Conservation (phyloP, 1,284 basidiomycete genomes). For the Albatrellus sp. region DNA sequence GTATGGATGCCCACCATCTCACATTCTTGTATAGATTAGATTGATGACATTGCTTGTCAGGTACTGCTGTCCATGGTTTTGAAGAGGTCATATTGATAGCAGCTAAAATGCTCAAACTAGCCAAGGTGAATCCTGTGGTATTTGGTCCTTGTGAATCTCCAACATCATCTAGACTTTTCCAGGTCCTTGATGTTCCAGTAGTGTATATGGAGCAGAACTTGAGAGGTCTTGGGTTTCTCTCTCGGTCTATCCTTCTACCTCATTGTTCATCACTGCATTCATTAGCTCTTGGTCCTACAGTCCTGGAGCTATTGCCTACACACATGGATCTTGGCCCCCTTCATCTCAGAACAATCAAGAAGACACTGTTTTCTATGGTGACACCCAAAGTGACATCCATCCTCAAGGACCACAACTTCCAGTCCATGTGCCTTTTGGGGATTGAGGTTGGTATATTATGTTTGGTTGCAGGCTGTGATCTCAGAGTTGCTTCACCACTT, state of each 20-base stretch:
- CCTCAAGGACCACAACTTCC: conserved; percentile 37
- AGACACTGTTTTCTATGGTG: conserved; percentile 78
- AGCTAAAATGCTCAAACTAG: conserved; percentile 68
- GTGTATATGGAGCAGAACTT: conserved; percentile 79
- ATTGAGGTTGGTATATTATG: conserved; percentile 51
- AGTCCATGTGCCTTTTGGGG: conserved; percentile 68
- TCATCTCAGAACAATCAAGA: conserved; percentile 50
- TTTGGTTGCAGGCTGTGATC: background rate
- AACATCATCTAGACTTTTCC: background rate
- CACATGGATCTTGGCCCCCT: conserved; percentile 37
- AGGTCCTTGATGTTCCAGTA: conserved; percentile 61
- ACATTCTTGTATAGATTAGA: background rate
- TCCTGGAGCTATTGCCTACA: conserved; percentile 47
- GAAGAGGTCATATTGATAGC: conserved; percentile 56
- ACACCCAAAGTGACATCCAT: conserved; percentile 49
- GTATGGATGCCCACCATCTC: conserved; percentile 29
- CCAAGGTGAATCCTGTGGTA: conserved; percentile 35
- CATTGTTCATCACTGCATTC: background rate
- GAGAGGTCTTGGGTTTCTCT: conserved; percentile 30
- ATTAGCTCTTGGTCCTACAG: conserved; percentile 56
- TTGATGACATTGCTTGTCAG: conserved; percentile 17
- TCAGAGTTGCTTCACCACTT: conserved; percentile 5
- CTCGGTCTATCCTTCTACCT: background rate
- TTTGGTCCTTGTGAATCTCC: background rate
- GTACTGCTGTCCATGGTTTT: conserved; percentile 50